Base-by-base conservation (phyloP, 106 monocot species). In the Iris macrosiphon region DNA sequence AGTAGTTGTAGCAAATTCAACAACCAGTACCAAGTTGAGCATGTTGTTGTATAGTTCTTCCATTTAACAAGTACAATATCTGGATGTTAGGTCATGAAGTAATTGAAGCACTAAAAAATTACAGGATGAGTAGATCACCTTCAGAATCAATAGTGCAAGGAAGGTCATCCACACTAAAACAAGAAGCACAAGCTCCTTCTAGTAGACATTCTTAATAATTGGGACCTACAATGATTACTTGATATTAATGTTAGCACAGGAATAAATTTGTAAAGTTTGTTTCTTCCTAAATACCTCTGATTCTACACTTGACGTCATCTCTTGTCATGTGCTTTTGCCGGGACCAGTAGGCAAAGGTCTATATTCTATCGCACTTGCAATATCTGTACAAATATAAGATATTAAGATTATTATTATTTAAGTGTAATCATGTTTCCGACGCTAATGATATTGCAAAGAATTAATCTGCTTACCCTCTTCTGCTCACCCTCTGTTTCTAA, bases 121-220 rank as follows among this genome's bases (percentile, higher is more conserved):
- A 22, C 16, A 37, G 18, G 19, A 29, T n/a, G 7, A 38, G 23
- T 49, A 25, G 19, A 50, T 42, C 32, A 82, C 82, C 75, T 82
- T 75, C 2, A 57, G 6, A 42, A 88, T 69, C 45, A 82, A 82
- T 23, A 88, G 24, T 4, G 24, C 55, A 41, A 88, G 79, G 59
- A 88, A 88, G 11, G 75, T 41, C 29, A 79, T 6, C 88, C 88
- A 88, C 0, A 88, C 88, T 23, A 88, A 77, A 7, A 75, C 52
- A 61, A 88, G 82, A 66, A 88, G 78, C 14, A 78, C 72, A 34
- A 88, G 78, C 61, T 88, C 72, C 61, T 79, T 82, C 88, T 82
- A 82, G 55, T 20, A 75, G 12, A 82, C 63, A 62, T 88, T 82
- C 33, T 82, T 31, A 20, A 72, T 3, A 13, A 88, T 43, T 30